Evolutionary conservation across 768 basidiomycete species (phyloP), one percentile per base, ranked within the genome.

Genomic region (Ramaria rubella): DNA sequence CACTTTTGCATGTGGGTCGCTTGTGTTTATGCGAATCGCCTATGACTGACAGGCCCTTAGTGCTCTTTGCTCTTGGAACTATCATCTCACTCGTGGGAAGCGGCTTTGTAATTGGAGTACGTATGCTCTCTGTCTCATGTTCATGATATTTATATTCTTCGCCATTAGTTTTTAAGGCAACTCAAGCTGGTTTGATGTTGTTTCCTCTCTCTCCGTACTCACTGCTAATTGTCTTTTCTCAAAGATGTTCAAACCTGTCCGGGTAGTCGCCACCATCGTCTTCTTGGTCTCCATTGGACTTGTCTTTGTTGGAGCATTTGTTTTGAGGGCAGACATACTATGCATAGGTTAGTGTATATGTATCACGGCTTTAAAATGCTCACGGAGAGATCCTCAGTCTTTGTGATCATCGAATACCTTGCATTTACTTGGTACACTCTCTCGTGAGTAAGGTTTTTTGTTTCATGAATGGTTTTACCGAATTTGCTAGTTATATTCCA

Each of bases 221-320:
- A 12, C 2, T 12, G 31, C 48, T 23, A 4, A 45, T 46, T 61
- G 55, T 30, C 50, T 14, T 15, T 5, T 6, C 0, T 2, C 9
- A 51, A 33, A 56, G 91, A 94, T 94, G 93, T 95, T 95, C 80
- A 94, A 94, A 70, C 89, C 92, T 49, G 81, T 95, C 21, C 90
- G 94, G 51, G 71, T 95, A 5, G 72, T 90, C 19, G 93, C 94
- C 2, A 83, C 90, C 1, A 68, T 93, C 58, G 66, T 94, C 33
- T 82, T 95, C 68, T 67, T 97, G 12, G 87, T 70, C 1, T 83
- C 86, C 15, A 90, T 96, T 59, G 86, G 70, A 8, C 79, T 95
- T 60, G 85, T 93, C 50, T 92, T 95, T 57, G 79, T 96, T 26
- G 84, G 81, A 24, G 94, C 93, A 1, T 94, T 94, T 68, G 89